These are phyloP conservation scores for Strobilomyces confusus DNA, from an alignment of 768 basidiomycete species.

Conservation along the genomic window DNA sequence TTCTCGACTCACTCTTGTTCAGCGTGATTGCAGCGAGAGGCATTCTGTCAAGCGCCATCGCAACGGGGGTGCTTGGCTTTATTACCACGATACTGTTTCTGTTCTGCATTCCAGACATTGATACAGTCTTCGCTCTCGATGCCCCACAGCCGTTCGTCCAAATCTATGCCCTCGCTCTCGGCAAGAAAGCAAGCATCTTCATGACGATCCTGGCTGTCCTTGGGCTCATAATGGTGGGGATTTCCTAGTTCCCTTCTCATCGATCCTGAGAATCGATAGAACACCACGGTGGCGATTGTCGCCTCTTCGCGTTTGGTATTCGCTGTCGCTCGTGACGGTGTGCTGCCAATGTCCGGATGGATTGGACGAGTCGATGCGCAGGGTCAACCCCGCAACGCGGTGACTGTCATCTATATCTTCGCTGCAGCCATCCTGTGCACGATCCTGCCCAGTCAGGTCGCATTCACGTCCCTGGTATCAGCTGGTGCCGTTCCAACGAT, in stretches of 20 bases:
- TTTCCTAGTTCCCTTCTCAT: background rate
- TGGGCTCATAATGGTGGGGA: constrained; percentile 73
- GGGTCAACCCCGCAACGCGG: constrained; percentile 80
- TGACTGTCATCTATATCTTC: constrained; percentile 83
- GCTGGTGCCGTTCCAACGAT: constrained; percentile 85
- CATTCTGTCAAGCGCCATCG: constrained; percentile 71
- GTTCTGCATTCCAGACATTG: constrained; percentile 79
- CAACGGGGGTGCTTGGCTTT: constrained; percentile 79
- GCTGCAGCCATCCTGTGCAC: constrained; percentile 75
- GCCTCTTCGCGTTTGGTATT: constrained; percentile 87
- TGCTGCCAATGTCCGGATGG: constrained; percentile 80
- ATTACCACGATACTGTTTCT: constrained; percentile 75
- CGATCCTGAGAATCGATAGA: constrained; percentile 39
- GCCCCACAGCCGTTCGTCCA: constrained; percentile 93
- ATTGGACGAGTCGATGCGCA: constrained; percentile 66
- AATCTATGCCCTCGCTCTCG: constrained; percentile 80
- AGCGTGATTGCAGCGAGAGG: constrained; percentile 81
- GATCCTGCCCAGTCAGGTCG: constrained; percentile 85
- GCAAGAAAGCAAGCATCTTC: constrained; percentile 73
- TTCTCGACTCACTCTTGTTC: background rate
- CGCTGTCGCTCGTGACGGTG: constrained; percentile 92
- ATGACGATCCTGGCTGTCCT: constrained; percentile 84
- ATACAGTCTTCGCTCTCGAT: constrained; percentile 66
- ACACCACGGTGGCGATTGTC: constrained; percentile 83
- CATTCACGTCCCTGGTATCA: constrained; percentile 87